phyloP scores from a whole-genome alignment of 2,329 filamentous ascomycete species.

The Clarireedia homoeocarpa region DNA sequence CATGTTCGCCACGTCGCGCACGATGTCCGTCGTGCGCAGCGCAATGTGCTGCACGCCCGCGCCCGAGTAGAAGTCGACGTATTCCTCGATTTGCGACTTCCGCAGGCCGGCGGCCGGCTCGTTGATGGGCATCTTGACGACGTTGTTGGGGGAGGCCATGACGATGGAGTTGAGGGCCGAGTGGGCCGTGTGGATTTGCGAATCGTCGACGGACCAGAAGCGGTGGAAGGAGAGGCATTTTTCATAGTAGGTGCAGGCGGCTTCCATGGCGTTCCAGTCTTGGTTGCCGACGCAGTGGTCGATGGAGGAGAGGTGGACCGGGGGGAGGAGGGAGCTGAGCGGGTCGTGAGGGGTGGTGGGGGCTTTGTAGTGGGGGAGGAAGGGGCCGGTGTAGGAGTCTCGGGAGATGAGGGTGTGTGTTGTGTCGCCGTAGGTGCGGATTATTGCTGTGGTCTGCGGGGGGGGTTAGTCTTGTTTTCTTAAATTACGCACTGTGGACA shows the following conservation, averaged over 20 bases:
- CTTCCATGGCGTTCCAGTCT: conserved; percentile 81
- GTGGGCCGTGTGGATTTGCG: conserved; percentile 87
- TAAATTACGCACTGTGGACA: neutral
- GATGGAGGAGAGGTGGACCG: conserved; percentile 63
- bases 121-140: conserved; percentile 98
- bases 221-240: conserved; percentile 85
- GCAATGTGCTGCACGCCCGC: conserved; percentile 92
- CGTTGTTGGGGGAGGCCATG: conserved; percentile 77
- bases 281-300: conserved; percentile 98
- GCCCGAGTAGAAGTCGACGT: conserved; percentile 82
- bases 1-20: conserved; percentile 67
- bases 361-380: conserved; percentile 74
- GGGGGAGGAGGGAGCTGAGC: conserved; percentile 42
- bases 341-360: conserved; percentile 33
- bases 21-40: conserved; percentile 72
- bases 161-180: conserved; percentile 82
- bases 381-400: conserved; percentile 60
- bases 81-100: conserved; percentile 91
- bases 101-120: conserved; percentile 87
- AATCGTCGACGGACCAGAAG: conserved; percentile 96
- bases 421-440: conserved; percentile 90
- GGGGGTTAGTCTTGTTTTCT: neutral
- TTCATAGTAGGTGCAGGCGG: conserved; percentile 67
- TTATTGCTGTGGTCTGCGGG: conserved; percentile 55
- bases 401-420: conserved; percentile 86